phyloP scores from a whole-genome alignment of 1,284 basidiomycete genomes.

The Fistulinella cinereoalba region DNA sequence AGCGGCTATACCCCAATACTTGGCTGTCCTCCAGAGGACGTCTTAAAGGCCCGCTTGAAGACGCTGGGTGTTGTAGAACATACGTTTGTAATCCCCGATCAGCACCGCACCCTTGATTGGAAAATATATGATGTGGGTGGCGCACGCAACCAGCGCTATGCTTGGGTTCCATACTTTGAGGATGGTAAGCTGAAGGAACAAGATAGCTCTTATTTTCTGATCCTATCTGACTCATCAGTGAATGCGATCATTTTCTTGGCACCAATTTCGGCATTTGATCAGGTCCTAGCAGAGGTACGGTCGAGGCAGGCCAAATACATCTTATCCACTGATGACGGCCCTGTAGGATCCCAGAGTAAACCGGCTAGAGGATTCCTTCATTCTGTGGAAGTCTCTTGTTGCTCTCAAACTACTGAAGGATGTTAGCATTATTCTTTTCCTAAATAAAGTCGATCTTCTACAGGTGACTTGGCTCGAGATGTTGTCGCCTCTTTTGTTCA shows the following conservation, averaged over 20 bases:
- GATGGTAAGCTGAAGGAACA: constrained; percentile 50
- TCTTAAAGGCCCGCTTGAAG: constrained; percentile 66
- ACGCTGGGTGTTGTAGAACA: constrained; percentile 78
- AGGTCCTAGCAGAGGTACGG: constrained; percentile 68
- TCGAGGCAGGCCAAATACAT: background rate
- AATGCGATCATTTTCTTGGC: constrained; percentile 83
- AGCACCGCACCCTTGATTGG: constrained; percentile 63
- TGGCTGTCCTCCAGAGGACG: constrained; percentile 52
- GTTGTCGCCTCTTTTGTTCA: background rate
- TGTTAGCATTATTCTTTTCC: constrained; percentile 72
- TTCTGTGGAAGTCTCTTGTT: constrained; percentile 66
- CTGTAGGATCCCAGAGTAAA: constrained; percentile 64
- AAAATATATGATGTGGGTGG: constrained; percentile 82
- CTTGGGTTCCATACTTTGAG: constrained; percentile 82
- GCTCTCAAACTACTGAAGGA: constrained; percentile 64
- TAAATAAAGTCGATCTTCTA: constrained; percentile 77
- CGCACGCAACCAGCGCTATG: constrained; percentile 68
- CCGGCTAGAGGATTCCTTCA: constrained; percentile 71
- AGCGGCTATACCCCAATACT: background rate
- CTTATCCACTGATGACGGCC: constrained; percentile 1
- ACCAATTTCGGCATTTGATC: constrained; percentile 81
- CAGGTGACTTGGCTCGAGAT: constrained; percentile 41
- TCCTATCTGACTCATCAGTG: constrained; percentile 43
- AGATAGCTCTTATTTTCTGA: background rate
- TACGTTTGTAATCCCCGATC: constrained; percentile 61